Conservation (phyloP, 768 basidiomycete genomes). For the Cytidiella melzeri region DNA sequence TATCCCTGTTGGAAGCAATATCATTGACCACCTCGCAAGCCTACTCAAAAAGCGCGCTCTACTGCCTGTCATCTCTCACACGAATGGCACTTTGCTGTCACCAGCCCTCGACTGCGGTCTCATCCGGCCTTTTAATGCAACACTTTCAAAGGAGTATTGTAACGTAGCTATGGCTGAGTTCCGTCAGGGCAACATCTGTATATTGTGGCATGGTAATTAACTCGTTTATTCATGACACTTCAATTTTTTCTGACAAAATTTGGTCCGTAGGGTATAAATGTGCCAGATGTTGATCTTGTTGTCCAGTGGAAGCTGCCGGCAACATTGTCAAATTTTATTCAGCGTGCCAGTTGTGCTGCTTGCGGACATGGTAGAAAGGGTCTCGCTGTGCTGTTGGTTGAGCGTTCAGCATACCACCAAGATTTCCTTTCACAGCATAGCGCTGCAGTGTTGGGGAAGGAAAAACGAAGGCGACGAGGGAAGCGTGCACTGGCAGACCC, state of each 20-base stretch:
- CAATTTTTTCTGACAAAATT: neutral
- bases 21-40: conserved; percentile 15
- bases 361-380: conserved; percentile 8
- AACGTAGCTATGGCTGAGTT: conserved; percentile 15
- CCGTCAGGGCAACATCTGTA: conserved; percentile 10
- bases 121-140: conserved; percentile 19
- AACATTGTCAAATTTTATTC: conserved; percentile 15
- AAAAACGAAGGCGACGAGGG: too few species aligned
- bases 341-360: conserved; percentile 16
- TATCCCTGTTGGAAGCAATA: conserved; percentile 14
- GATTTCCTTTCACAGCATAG: too few species aligned
- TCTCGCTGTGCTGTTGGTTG: conserved; percentile 15
- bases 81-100: neutral
- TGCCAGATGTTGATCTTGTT: conserved; percentile 17
- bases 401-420: conserved; percentile 5
- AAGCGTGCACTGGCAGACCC: too few species aligned
- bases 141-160: conserved; percentile 12
- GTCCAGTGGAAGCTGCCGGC: conserved; percentile 19
- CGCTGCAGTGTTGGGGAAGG: too few species aligned
- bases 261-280: conserved; percentile 15
- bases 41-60: neutral
- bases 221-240: too few species aligned
- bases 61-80: neutral
- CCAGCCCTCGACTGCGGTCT: neutral
- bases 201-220: conserved; percentile 13